Evolutionary conservation across 371 early-diverging fungal genomes (phyloP), one percentile per base, ranked within the genome.

Genomic region (Apophysomyces ossiformis): DNA sequence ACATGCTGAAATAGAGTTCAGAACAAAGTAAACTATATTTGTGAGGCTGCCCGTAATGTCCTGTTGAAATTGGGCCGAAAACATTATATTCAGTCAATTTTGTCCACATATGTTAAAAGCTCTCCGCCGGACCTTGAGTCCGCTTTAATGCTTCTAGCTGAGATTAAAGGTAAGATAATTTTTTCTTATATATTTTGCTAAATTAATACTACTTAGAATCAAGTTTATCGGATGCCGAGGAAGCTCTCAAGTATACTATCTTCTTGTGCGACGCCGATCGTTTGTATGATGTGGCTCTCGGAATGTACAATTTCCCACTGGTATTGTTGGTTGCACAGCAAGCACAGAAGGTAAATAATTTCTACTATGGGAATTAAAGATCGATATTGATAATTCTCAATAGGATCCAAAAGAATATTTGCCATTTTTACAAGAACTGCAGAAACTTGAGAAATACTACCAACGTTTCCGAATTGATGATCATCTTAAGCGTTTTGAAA

Each of bases 271-370:
- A 95, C 68, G 93, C 92, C 57, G 91, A 95, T 64, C 79, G 82
- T 11, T 84, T 98, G 7, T 98, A 93, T 68, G 87, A 96, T 70
- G 93, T 95, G 4, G 97, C 97, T 1, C 79, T 98, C 66, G 96
- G 96, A 21, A 89, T 95, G 89, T 98, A 98, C 69, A 95, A 98
- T 68, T 93, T 97, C 71, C 78, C 88, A 13, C 81, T 98, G 60
- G 96, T 95, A 7, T 73, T 97, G 41, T 89, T 95, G 91, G 96
- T 97, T 18, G 98, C 97, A 13, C 96, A 97, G 73, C 92, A 93
- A 70, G 93, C 95, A 16, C 96, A 97, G 67, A 95, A 88, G 79
- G 75, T 73, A 71, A 43, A 9, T 11, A 43, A 50, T 50, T 21
- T 16, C 2, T 63, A 26, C 37, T 21, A 50, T 18, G 39, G 9